These are phyloP conservation scores for Rugosomyces carneus DNA, from an alignment of 1,284 basidiomycete species.

Conservation along the genomic window DNA sequence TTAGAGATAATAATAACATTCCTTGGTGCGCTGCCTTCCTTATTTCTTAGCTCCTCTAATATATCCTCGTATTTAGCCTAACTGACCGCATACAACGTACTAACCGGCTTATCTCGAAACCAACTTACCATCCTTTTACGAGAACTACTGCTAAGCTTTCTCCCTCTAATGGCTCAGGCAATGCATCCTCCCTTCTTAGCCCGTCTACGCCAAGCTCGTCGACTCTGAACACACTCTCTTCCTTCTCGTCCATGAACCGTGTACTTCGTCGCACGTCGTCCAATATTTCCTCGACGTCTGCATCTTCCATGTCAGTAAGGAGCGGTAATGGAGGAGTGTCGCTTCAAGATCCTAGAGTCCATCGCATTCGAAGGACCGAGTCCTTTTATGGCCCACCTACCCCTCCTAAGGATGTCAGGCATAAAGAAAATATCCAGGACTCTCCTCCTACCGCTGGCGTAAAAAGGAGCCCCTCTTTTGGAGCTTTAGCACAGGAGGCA, in stretches of 20 bases:
- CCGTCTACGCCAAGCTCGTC: constrained; percentile 63
- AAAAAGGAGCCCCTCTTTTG: constrained; percentile 49
- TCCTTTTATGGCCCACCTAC: constrained; percentile 30
- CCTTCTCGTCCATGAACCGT: constrained; percentile 26
- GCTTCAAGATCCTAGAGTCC: constrained; percentile 35
- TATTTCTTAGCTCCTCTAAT: constrained; percentile 8
- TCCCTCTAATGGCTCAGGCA: constrained; percentile 31
- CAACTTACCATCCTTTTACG: constrained; percentile 55
- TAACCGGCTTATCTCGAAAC: constrained; percentile 47
- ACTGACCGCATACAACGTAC: constrained; percentile 63
- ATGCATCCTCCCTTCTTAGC: constrained; percentile 37
- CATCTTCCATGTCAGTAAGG: constrained; percentile 26
- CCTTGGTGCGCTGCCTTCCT: constrained; percentile 41
- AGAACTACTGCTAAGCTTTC: constrained; percentile 34
- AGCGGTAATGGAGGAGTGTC: constrained; percentile 25
- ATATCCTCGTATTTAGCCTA: constrained; percentile 38
- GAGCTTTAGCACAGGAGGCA: constrained; percentile 33
- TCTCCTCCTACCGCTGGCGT: constrained; percentile 12
- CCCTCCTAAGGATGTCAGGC: constrained; percentile 25
- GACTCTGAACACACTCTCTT: constrained; percentile 49
- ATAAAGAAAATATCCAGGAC: constrained; percentile 16
- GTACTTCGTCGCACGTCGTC: constrained; percentile 36
- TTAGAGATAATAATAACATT: constrained; percentile 50
- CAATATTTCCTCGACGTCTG: constrained; percentile 34
- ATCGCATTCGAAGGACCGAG: constrained; percentile 37